These are phyloP conservation scores for Cetradonia linearis DNA, from an alignment of 495 filamentous ascomycete genomes.

Conservation along the genomic window DNA sequence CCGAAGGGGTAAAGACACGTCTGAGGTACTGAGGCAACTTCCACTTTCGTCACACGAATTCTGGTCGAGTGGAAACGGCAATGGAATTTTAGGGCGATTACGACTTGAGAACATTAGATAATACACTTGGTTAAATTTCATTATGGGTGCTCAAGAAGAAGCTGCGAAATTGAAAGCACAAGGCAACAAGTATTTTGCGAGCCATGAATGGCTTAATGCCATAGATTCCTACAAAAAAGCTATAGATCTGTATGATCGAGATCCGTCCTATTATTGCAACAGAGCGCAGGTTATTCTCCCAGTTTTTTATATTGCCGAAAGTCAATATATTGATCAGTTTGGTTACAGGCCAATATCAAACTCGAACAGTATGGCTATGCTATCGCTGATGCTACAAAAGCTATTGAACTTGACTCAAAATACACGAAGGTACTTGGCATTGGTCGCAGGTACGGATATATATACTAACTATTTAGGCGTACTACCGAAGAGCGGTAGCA, in stretches of 20 bases:
- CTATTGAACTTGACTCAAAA: constrained; percentile 78
- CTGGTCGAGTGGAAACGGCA: neutral
- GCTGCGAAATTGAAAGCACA: constrained; percentile 80
- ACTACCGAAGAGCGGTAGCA: constrained; percentile 85
- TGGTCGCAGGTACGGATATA: neutral
- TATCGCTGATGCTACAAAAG: constrained; percentile 84
- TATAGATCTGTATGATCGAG: constrained; percentile 73
- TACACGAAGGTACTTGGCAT: constrained; percentile 66
- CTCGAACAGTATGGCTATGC: constrained; percentile 90
- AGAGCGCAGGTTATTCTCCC: constrained; percentile 62
- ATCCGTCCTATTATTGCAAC: constrained; percentile 88
- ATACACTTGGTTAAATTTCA: neutral
- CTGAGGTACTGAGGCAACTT: no score
- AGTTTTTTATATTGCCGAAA: constrained; percentile 2
- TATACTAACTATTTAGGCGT: constrained; percentile 50
- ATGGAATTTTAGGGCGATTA: neutral
- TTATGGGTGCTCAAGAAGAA: constrained; percentile 47
- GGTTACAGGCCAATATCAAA: constrained; percentile 75
- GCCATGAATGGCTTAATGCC: constrained; percentile 78
- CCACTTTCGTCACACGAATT: neutral
- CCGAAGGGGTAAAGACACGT: no score
- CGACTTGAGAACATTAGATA: neutral
- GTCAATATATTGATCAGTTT: neutral
- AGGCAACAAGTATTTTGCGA: constrained; percentile 84
- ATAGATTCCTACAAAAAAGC: constrained; percentile 82